Conservation (phyloP, 1,139 yeast genomes). For the Casaregolazyma suthepensis region DNA sequence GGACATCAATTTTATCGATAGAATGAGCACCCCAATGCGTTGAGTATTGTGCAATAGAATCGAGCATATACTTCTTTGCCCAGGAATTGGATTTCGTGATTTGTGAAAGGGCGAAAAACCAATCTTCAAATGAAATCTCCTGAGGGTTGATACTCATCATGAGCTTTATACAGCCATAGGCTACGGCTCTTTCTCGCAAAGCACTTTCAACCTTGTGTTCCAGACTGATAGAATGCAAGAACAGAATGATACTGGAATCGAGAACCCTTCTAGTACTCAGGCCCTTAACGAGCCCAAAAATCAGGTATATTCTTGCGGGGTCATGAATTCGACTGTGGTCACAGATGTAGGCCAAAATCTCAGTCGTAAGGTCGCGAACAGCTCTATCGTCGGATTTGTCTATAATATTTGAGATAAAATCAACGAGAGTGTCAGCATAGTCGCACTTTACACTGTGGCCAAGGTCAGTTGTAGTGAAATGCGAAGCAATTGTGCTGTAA, state of each 20-base stretch:
- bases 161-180: slow-evolving; percentile 11
- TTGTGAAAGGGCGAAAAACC: slow-evolving; percentile 2
- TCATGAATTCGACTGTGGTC: slow-evolving; percentile 32
- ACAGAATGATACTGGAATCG: slow-evolving; percentile 1
- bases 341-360: slow-evolving; percentile 15
- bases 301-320: slow-evolving; percentile 61
- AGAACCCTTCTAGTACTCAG: slow-evolving; percentile 25
- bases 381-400: slow-evolving; percentile 33
- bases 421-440: slow-evolving; percentile 49
- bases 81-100: background rate
- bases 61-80: background rate
- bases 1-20: background rate
- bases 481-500: slow-evolving; percentile 57
- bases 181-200: slow-evolving; percentile 13
- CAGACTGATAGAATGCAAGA: slow-evolving; percentile 11
- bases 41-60: background rate
- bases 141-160: slow-evolving; percentile 12
- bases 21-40: background rate
- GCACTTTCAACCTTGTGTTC: slow-evolving; percentile 14
- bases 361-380: slow-evolving; percentile 26
- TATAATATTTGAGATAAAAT: slow-evolving; percentile 45
- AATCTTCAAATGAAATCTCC: background rate
- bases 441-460: slow-evolving; percentile 38
- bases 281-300: slow-evolving; percentile 54
- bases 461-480: slow-evolving; percentile 40